Evolutionary conservation across 2,329 filamentous ascomycete genomes (phyloP), one percentile per base, ranked within the genome.

Genomic region (Gliomastix tumulicola): DNA sequence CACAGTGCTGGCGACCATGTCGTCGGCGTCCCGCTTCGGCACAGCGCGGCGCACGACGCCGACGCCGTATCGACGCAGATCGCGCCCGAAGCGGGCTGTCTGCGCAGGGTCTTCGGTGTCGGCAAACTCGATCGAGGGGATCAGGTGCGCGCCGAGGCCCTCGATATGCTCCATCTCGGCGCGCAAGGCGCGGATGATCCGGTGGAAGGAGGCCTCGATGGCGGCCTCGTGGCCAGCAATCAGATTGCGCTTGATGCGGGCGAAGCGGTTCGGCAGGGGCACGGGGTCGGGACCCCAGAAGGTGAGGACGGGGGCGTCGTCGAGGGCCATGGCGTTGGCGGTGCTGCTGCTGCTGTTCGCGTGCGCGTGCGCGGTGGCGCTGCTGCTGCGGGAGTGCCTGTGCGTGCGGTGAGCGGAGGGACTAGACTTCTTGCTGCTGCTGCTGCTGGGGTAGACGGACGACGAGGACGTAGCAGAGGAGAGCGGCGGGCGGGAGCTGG

Each of bases 11-110:
- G 67, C 63, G 47, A 84, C 80, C 53, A 74, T 74, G 19, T 60
- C 59, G 38, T 76, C 63, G 10, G 78, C 78, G 46, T 78, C 69
- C 6, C 59, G 51, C 21, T 66, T 62, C 10, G 77, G 70, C 3
- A 86, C 61, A 27, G 83, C 80, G 45, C 77, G 76, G 39, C 79
- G 71, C 19, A 86, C 67, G 16, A 86, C 71, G 28, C 76, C 80
- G 10, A 79, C 72, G 36, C 81, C 82, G 30, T 79, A 72, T 48
- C 78, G 76, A 47, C 69, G 69, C 35, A 81, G 63, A 48, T 74
- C 71, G 33, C 62, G 61, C 36, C 63, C 66, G 52, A 84, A 84
- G 2, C 68, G 60, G 18, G 69, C 61, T 3, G 73, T 68, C 35
- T 71, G 66, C 37, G 63, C 57, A 4, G 60, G 45, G 48, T 68